Evolutionary conservation across 2,329 filamentous ascomycete genomes (phyloP).

Genomic region (Amylocarpus encephaloides): DNA sequence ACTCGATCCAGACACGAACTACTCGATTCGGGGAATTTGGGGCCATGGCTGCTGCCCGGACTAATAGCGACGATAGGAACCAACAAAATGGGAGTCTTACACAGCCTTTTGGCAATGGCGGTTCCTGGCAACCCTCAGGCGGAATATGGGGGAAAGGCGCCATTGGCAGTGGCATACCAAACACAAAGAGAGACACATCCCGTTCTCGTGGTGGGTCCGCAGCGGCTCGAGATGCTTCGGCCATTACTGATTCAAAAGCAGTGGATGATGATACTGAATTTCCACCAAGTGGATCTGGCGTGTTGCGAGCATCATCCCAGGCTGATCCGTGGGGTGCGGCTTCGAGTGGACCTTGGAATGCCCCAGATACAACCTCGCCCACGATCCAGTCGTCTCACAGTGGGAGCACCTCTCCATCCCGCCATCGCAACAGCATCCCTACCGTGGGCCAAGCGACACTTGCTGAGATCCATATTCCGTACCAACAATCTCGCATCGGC

Average conservation of each 20-base stretch:
- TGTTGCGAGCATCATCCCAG: constrained; percentile 62
- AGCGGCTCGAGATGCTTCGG: constrained; percentile 5
- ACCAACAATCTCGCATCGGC: constrained; percentile 40
- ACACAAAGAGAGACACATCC: constrained; percentile 39
- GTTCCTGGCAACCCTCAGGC: constrained; percentile 33
- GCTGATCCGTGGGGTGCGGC: constrained; percentile 54
- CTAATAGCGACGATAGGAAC: constrained; percentile 30
- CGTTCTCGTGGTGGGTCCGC: constrained; percentile 43
- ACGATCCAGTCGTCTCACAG: constrained; percentile 39
- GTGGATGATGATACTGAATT: constrained; percentile 35
- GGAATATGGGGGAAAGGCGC: constrained; percentile 47
- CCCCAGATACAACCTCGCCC: constrained; percentile 40
- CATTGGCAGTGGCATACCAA: constrained; percentile 40
- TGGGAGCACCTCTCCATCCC: constrained; percentile 52
- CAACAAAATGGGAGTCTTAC: constrained; percentile 35
- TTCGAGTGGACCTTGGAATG: constrained; percentile 53
- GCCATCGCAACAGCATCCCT: constrained; percentile 44
- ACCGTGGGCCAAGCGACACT: constrained; percentile 32
- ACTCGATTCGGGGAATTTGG: constrained; percentile 36
- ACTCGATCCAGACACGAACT: constrained; percentile 25
- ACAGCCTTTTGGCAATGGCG: constrained; percentile 38
- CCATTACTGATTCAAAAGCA: constrained; percentile 21
- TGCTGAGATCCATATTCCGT: constrained; percentile 38
- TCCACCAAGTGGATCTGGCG: constrained; percentile 57
- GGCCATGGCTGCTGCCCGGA: constrained; percentile 26